Base-by-base conservation (phyloP, 495 filamentous ascomycete species). In the Aspergillus ellipticus region DNA sequence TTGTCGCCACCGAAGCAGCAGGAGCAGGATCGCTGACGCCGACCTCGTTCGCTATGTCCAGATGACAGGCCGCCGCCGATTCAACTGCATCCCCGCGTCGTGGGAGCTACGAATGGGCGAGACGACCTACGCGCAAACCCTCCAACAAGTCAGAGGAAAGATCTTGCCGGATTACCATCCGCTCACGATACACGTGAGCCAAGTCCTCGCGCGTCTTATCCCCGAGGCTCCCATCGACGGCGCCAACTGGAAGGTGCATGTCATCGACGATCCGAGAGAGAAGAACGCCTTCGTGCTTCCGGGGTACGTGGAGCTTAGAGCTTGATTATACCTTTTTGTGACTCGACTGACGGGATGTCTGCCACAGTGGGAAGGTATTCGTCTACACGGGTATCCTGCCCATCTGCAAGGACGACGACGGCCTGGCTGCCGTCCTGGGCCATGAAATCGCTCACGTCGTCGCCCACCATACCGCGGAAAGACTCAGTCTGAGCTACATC, bases 361-460 rank as follows among this genome's bases (percentile, higher is more conserved):
- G 33, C 19, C 31, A 16, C 53, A 84, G 83, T 7, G 92, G 92
- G 2, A 95, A 96, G 62, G 92, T 97, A 16, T 96, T 97, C 62
- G 92, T 97, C 5, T 96, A 88, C 59, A 89, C 83, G 33, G 88
- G 93, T 17, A 88, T 97, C 17, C 63, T 97, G 42, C 82, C 83
- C 2, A 75, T 96, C 15, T 89, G 88, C 45, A 52, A 74, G 41
- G 82, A 78, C 49, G 89, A 96, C 31, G 81, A 89, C 60, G 89
- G 87, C 0, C 71, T 97, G 16, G 93, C 93, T 13, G 83, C 90
- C 3, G 88, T 97, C 1, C 73, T 97, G 7, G 90, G 89, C 6
- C 93, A 97, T 67, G 93, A 97, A 74, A 96, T 97, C 55, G 89
- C 90, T n/a, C 93, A 97, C 65, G 89, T 89, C 35, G 74, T 96